phyloP scores from a whole-genome alignment of 768 basidiomycete species.

The Tricholoma hemisulphureum region DNA sequence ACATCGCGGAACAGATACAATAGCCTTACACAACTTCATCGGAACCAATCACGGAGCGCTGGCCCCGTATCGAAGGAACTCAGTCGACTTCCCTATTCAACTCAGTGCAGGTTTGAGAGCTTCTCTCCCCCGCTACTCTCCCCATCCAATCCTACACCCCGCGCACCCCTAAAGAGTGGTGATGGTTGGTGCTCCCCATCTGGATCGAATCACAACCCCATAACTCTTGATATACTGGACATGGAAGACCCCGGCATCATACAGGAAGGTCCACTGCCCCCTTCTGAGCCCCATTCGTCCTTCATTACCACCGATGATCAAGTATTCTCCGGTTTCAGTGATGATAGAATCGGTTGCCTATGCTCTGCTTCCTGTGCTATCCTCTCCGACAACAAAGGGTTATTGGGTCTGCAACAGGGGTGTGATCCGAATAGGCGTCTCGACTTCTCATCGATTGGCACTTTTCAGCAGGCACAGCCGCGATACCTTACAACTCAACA shows the following conservation, averaged over 20 bases:
- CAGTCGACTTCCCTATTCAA: conserved; percentile 26
- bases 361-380: conserved; percentile 5
- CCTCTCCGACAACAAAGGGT: conserved; percentile 4
- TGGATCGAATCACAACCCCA: conserved; percentile 8
- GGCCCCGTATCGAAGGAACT: conserved; percentile 37
- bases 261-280: conserved; percentile 22
- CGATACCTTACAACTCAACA: conserved; percentile 30
- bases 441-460: too few relatives aligned
- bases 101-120: conserved; percentile 35
- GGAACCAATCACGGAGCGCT: conserved; percentile 33
- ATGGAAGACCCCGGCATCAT: conserved; percentile 17
- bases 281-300: conserved; percentile 20
- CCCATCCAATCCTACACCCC: conserved; percentile 37
- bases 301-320: conserved; percentile 35
- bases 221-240: conserved; percentile 14
- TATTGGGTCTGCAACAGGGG: background rate
- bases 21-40: conserved; percentile 48
- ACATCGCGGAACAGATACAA: conserved; percentile 40
- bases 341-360: conserved; percentile 23
- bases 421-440: conserved; percentile 8
- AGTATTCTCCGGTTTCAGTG: conserved; percentile 29
- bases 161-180: conserved; percentile 22
- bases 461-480: conserved; percentile 10
- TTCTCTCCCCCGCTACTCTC: conserved; percentile 37
- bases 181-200: conserved; percentile 15